Conservation (phyloP, 495 filamentous ascomycete species). For the Echria macrotheca region DNA sequence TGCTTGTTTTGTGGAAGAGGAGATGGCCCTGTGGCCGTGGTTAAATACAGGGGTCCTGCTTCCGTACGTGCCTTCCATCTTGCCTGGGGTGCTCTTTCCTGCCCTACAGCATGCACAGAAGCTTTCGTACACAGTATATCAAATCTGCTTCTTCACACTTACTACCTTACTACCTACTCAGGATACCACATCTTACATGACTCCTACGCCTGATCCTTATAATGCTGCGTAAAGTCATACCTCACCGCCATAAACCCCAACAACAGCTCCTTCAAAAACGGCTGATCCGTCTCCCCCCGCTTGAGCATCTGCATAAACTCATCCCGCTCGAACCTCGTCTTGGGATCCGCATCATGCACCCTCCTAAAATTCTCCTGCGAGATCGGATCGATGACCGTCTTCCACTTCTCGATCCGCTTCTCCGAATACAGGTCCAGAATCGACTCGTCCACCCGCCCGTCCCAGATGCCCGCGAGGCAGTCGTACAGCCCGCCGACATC, state of each 20-base stretch:
- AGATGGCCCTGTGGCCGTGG: too few relatives aligned
- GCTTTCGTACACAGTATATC: too few relatives aligned
- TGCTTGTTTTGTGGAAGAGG: too few relatives aligned
- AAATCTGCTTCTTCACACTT: too few relatives aligned
- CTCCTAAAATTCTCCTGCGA: constrained; percentile 48
- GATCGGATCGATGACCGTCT: constrained; percentile 50
- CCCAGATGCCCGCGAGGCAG: constrained; percentile 50
- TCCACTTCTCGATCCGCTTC: constrained; percentile 51
- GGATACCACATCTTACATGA: too few relatives aligned
- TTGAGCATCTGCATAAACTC: constrained; percentile 36
- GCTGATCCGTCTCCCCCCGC: constrained; percentile 26
- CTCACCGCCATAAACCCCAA: constrained; percentile 26
- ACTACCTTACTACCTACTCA: too few relatives aligned
- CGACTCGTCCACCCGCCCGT: constrained; percentile 45
- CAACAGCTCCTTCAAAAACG: constrained; percentile 26
- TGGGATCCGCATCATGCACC: constrained; percentile 34
- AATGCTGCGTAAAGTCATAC: constrained; percentile 44
- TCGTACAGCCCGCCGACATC: constrained; percentile 57
- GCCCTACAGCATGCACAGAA: too few relatives aligned
- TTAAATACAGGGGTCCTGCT: too few relatives aligned
- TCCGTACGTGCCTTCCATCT: too few relatives aligned
- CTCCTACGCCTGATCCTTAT: too few relatives aligned
- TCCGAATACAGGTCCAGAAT: constrained; percentile 55
- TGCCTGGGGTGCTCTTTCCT: too few relatives aligned
- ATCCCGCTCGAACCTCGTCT: constrained; percentile 31